These are phyloP conservation scores for Nicotiana attenuata DNA, from an alignment of 257 asterid genomes.

Conservation along the genomic window DNA sequence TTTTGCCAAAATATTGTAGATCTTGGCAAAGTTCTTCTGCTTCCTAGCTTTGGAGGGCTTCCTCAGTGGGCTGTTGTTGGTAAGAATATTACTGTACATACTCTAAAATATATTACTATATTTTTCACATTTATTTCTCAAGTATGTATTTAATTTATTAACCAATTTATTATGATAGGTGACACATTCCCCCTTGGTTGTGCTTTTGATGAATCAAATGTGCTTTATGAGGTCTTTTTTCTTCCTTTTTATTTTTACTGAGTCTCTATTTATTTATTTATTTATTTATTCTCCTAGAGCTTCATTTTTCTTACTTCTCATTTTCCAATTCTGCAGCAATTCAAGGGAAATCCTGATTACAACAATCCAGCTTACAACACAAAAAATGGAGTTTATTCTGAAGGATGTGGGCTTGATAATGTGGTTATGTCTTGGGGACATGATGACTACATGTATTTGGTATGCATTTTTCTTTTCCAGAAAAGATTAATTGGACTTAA, in stretches of 20 bases:
- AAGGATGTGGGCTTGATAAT: conserved; percentile 41
- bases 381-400: conserved; percentile 33
- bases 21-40: conserved; percentile 39
- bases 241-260: too few relatives aligned
- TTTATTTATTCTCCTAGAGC: not conserved
- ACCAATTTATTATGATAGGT: conserved; percentile 17
- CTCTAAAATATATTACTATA: not conserved
- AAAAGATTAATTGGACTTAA: not conserved
- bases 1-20: conserved; percentile 10
- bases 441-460: conserved; percentile 48
- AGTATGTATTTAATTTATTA: not conserved
- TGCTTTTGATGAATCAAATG: conserved; percentile 40
- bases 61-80: conserved; percentile 50
- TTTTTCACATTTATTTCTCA: not conserved
- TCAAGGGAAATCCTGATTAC: conserved; percentile 26
- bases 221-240: conserved; percentile 33
- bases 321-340: conserved; percentile 16
- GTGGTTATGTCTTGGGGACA: conserved; percentile 54
- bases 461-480: not conserved
- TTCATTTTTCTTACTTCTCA: not conserved
- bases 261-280: not conserved
- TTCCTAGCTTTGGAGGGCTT: conserved; percentile 38
- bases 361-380: conserved; percentile 29
- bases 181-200: conserved; percentile 50
- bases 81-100: not conserved